Conservation (phyloP, 805 yeast species). For the Blastobotrys muscicola region DNA sequence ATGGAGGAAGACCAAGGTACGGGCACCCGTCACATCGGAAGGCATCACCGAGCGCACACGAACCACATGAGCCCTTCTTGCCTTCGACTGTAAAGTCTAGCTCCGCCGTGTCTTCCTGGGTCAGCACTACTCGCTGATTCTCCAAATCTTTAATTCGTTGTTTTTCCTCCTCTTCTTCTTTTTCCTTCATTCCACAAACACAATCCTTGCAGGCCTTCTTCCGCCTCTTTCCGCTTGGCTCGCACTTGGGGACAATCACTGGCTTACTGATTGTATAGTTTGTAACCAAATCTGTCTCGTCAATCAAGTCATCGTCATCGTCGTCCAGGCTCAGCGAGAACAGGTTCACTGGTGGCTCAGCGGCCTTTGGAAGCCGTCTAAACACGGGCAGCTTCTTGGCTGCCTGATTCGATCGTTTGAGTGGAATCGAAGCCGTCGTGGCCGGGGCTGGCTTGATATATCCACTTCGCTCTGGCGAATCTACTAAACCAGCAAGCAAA, state of each 20-base stretch:
- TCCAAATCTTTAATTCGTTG: conserved; percentile 36
- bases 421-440: not conserved
- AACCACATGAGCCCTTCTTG: conserved; percentile 89
- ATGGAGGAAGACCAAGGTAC: conserved; percentile 92
- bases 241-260: conserved; percentile 53
- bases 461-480: conserved; percentile 29
- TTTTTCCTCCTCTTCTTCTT: conserved; percentile 43
- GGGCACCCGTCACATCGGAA: conserved; percentile 99
- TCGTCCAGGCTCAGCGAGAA: conserved; percentile 36
- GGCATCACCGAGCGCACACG: conserved; percentile 96
- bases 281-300: conserved; percentile 46
- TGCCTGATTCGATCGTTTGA: not conserved
- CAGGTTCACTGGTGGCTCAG: too few relatives aligned
- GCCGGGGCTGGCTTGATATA: conserved; percentile 38
- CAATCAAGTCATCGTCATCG: conserved; percentile 39
- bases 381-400: too few relatives aligned
- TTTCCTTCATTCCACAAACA: conserved; percentile 90
- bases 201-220: conserved; percentile 97
- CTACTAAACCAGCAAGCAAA: conserved; percentile 55
- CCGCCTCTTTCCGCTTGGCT: conserved; percentile 43
- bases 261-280: conserved; percentile 30
- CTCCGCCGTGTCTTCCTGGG: conserved; percentile 69
- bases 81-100: conserved; percentile 95
- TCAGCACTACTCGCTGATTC: conserved; percentile 41
- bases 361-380: too few relatives aligned